Evolutionary conservation across 306 rosid species (phyloP), one percentile per base, ranked within the genome.

Genomic region (Canavalia ensiformis): DNA sequence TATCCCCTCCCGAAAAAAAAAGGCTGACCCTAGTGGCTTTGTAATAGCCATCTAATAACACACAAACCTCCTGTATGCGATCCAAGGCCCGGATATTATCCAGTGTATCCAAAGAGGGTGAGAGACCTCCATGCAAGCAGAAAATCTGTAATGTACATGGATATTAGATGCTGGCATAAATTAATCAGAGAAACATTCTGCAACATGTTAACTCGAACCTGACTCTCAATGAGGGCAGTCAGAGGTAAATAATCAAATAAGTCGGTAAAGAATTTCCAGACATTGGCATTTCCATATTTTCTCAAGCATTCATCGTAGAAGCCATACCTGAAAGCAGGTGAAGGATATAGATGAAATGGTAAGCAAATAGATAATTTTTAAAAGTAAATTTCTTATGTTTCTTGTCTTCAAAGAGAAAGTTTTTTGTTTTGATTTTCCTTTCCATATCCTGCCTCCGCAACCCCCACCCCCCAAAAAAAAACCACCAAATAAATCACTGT

Each of bases 301-400:
- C 98, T 89, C 90, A 94, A 92, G 87, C 98, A 94, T 85, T 94
- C 98, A 5, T 94, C 98, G n/a, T 94, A 94, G 85, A 94, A 94
- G 59, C 98, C 98, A 91, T 94, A 94, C 90, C 98, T 94, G 95
- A 88, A 79, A 87, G 70, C 29, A 73, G 50, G 73, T 72, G 42
- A 84, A 39, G 67, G 41, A 71, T 37, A 58, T 7, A 25, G 67
- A 84, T 62, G 87, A 83, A 79, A 10, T 50, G 72, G 67, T 55
- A 58, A 72, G 84, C 49, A 50, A 67, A 74, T 80, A 50, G 60
- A 77, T 55, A 75, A 44, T 12, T 47, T 47, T 6, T 31, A 60
- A 29, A 72, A 74, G 6, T 67, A 58, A 74, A 50, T 8, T 3
- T 12, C 28, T 39, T 44, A 10, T 58, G 59, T 47, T 39, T 72